Base-by-base conservation (phyloP, 208 protist species). In the Phytomonas sp. region DNA sequence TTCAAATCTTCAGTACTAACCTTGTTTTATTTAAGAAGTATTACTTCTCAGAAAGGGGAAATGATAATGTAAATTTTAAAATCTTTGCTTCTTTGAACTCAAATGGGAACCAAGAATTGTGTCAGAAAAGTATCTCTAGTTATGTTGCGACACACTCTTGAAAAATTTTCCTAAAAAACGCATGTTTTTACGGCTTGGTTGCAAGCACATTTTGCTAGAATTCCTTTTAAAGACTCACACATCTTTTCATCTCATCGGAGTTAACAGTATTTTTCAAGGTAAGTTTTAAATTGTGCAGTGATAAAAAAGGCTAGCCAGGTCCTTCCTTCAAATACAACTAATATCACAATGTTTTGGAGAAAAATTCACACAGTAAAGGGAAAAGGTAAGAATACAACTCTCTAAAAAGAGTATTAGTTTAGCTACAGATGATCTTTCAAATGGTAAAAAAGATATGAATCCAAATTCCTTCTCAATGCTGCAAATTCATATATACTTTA, bases 371-470 rank as follows among this genome's bases (percentile, higher is more conserved):
- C 0, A 13, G 68, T 70, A 67, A 76, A 71, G n/a, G 26, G 62
- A 62, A 70, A 74, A 71, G 73, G 70, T n/a, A 75, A 63, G 67
- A 60, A 6, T 74, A 31, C 73, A 26, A 46, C 23, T 34, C 4
- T 70, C 59, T 70, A 65, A 65, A 66, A 29, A 29, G 8, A 56
- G 60, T 2, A 70, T 74, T 40, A 62, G 0, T 69, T 60, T 40
- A 60, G 13, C 17, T 34, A 66, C 51, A 43, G 20, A 37, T 40
- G n/a, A 65, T 56, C 4, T 56, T 56, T 56, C 20, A 56, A 56
- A 56, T 2, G 1, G 20, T 20, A 1, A 46, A 46, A 46, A 46
- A 46, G 11, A 46, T 13, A 40, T 9, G 40, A 8, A 46, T 46
- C 15, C 7, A 17, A 46, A 46, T 23, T 46, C 15, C 40, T 40